Evolutionary conservation across 139 green algal species (phyloP), one percentile per base, ranked within the genome.

Genomic region (Closterium sp.): DNA sequence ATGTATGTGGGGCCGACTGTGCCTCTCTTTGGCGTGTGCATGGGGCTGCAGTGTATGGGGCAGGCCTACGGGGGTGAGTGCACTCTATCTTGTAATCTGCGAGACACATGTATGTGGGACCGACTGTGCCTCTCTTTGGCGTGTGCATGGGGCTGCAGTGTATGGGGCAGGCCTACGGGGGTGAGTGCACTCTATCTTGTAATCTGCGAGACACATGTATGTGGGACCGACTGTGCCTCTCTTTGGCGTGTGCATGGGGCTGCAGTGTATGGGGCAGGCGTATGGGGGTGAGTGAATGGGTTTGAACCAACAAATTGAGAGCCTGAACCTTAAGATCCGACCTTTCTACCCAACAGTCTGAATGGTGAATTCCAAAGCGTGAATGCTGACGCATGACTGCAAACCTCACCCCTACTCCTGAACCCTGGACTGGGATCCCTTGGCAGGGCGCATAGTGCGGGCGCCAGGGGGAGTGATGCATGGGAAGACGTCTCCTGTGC

Each of bases 111-210:
- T 93, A 98, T 90, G 91, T 99, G 87, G 97, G 98, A 0, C 94
- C 96, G 0, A 85, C 95, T 1, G 95, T 99, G 35, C 98, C 98
- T 0, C 86, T 99, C 3, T 98, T 99, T 95, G 98, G 98, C 12
- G 98, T 99, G 28, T 99, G 98, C 96, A 99, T 99, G 98, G 98
- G 98, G 0, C 98, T 99, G 91, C 98, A 99, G 92, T 99, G 98
- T 94, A 99, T 99, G 66, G 98, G 97, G 19, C 97, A 99, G 93
- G 97, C 95, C 55, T 93, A 94, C 87, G 94, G 94, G 4, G 94
- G 94, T 90, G n/a, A 86, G 43, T 21, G 8, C 33, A 19, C 38
- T 8, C 12, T 33, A 87, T 21, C 12, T 25, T 21, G 30, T 21
- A n/a, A 19, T 19, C 30, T 32, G 8, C 30, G 84, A 33, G 84